Evolutionary conservation across 1,284 basidiomycete species (phyloP), one percentile per base, ranked within the genome.

Genomic region (Sanghuangporus baumii): DNA sequence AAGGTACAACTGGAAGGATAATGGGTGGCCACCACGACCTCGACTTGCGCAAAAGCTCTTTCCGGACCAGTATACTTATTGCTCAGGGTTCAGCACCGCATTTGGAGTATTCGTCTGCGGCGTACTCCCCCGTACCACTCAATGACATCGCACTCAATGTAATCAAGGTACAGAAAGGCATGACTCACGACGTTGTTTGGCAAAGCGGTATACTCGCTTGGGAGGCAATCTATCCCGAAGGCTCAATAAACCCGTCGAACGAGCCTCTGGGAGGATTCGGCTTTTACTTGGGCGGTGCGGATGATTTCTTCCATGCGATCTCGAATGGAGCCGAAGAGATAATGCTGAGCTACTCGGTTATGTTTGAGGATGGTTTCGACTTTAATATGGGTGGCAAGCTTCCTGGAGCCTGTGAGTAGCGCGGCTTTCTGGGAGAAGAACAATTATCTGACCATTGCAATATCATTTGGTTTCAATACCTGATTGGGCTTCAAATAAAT

Each of bases 351-450:
- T 65, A 65, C 18, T 65, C 63, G 11, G 54, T 65, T 60, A 61
- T 65, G 59, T 65, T 65, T 38, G 52, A 65, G n/a, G 55, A 61
- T 34, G 63, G 60, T 9, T 65, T 65, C 36, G 60, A 65, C 55
- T 65, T 46, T 11, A 65, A 65, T 57, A 72, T 70, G 66, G 82
- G 83, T 66, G 83, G 83, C 20, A 84, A 84, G 69, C 74, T 85
- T 16, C 83, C 82, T 36, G 83, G 82, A 59, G 71, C 83, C 60
- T 83, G 82, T 81, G 68, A 67, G 78, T 79, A 23, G 36, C 57
- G 23, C 60, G 14, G 34, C 57, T n/a, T 31, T 61, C 31, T 37
- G 54, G 40, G 9, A 41, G 2, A 16, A 11, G 40, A 11, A 16
- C 40, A 41, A 11, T 41, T 16, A 41, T 41, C 40, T 16, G 40